Evolutionary conservation across 345 rosid species (phyloP), one percentile per base, ranked within the genome.

Genomic region (Salix udensis): DNA sequence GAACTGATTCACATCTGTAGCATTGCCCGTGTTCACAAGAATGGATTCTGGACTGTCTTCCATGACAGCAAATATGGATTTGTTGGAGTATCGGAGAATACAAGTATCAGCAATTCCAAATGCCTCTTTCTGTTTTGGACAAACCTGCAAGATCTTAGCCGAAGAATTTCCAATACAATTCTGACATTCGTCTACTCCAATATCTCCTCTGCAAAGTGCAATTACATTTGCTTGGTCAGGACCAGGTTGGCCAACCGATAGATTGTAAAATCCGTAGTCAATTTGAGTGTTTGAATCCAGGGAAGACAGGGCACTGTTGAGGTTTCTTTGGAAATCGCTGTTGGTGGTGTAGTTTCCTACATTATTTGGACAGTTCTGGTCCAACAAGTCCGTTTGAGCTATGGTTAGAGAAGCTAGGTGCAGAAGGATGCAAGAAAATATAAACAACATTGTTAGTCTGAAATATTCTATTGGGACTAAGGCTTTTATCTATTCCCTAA

Each of bases 121-220:
- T 18, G 82, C 82, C 18, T 82, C 75, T 53, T 65, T 82, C 58
- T 70, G 71, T 65, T 23, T 42, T 0, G 82, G 79, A 64, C 85
- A 82, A 1, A 2, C 6, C 37, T 65, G 26, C 15, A 65, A 16
- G 74, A 85, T 72, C 48, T 48, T 14, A 1, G 28, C 4, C 10
- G 30, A 31, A 2, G 84, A 1, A 40, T 53, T 37, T 8, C n/a
- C 21, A 36, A 80, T 36, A 15, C 71, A 76, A 1, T 28, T 16
- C 7, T 16, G n/a, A 24, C 82, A 82, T 1, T 7, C 55, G 0
- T 70, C 71, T 2, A 28, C 1, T 1, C 46, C 2, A 18, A 16
- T 0, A n/a, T 80, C 84, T 10, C 75, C 79, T 40, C 71, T 69
- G 74, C 84, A 85, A 10, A 80, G 69, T 0, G 77, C 84, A 61